Evolutionary conservation across 495 filamentous ascomycete genomes (phyloP).

Genomic region (Clohesyomyces aquaticus): DNA sequence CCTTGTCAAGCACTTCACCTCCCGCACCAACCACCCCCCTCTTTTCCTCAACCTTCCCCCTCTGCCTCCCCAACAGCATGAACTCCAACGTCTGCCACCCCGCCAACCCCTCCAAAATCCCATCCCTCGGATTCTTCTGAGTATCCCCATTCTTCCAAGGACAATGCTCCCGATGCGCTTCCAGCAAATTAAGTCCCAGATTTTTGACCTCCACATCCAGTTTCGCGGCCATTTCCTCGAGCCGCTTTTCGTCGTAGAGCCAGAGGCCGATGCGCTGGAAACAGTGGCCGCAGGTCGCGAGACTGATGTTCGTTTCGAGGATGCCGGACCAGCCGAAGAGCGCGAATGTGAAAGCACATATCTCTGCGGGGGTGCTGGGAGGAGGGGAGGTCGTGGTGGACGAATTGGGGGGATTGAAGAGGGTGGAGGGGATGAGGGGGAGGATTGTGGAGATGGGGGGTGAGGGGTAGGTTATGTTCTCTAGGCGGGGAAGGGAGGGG

Average conservation of each 20-base stretch:
- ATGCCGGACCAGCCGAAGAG: conserved; percentile 85
- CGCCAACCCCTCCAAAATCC: conserved; percentile 38
- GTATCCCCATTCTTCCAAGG: conserved; percentile 48
- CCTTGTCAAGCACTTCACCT: no score
- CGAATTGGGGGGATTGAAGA: conserved; percentile 27
- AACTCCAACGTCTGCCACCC: conserved; percentile 43
- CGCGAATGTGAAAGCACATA: conserved; percentile 72
- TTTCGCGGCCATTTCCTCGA: conserved; percentile 44
- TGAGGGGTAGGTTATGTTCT: conserved; percentile 32
- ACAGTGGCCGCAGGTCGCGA: conserved; percentile 80
- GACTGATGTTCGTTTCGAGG: conserved; percentile 62
- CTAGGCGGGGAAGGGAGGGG: conserved; percentile 21
- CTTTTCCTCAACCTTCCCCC: conserved; percentile 1
- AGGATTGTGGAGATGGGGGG: conserved; percentile 9
- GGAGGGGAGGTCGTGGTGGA: conserved; percentile 41
- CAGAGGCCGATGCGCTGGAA: conserved; percentile 89
- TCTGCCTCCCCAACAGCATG: conserved; percentile 27
- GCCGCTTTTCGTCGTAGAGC: conserved; percentile 64
- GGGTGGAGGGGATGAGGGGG: conserved; percentile 22
- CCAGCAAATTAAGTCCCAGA: conserved; percentile 42
- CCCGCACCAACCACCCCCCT: neutral
- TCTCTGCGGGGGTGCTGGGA: conserved; percentile 52
- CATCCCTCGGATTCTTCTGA: conserved; percentile 41
- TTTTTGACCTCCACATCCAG: conserved; percentile 46
- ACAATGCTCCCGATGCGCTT: conserved; percentile 50